Base-by-base conservation (phyloP, 106 monocot genomes). In the Dactylorhiza incarnata region DNA sequence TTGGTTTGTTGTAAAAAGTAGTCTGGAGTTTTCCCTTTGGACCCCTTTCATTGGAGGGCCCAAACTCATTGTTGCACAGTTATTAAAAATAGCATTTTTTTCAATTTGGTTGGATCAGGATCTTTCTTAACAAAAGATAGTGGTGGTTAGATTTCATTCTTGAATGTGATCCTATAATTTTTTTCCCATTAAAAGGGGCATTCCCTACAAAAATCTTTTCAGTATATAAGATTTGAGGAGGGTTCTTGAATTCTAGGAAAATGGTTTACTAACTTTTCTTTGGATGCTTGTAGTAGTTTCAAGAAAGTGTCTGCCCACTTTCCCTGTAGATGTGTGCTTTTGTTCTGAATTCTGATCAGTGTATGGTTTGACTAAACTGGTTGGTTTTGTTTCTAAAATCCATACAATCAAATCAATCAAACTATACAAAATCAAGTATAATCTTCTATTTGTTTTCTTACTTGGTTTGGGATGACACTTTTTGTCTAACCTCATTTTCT, bases 71-170 rank as follows among this genome's bases (percentile, higher is more conserved):
- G 19, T 59, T 59, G 58, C 58, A 22, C 58, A 20, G n/a, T 59
- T 22, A 59, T 59, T 58, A 20, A 22, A 59, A 20, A 59, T 59
- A 19, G 6, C 22, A 8, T 59, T 59, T 59, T 59, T 0, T 37
- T 20, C 58, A 6, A 22, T 20, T 22, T 8, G 19, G 58, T 59
- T 59, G 58, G 22, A 59, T 54, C 19, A 59, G 58, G 20, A 59
- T 59, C 58, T 56, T 56, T 56, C 58, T 59, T 22, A 22, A 59
- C 58, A 59, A 59, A 59, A 59, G n/a, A 4, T 58, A 58, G 58
- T 20, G 58, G 5, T 20, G n/a, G 5, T 59, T 59, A 22, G 4
- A 6, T 7, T 59, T n/a, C 0, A 23, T 22, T 59, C 7, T 5
- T 59, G 58, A 59, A 12, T 22, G 6, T 59, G 20, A 0, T 59